These are phyloP conservation scores for Suhomyces yuchorum DNA, from an alignment of 1,139 yeast species.

Conservation along the genomic window DNA sequence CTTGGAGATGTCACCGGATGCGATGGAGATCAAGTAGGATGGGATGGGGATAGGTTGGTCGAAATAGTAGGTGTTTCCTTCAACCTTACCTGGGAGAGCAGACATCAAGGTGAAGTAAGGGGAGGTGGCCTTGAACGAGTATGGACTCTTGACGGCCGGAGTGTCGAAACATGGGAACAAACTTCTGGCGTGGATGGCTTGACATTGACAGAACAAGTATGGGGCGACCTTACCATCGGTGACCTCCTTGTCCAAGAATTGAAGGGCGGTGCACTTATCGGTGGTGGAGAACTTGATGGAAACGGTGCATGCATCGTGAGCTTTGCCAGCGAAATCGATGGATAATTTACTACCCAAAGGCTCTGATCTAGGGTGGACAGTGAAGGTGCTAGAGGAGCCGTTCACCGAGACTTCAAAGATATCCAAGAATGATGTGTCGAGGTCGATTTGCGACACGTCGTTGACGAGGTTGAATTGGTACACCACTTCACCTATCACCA, in stretches of 20 bases:
- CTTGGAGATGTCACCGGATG: slow-evolving; percentile 74
- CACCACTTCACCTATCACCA: slow-evolving; percentile 57
- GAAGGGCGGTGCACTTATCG: slow-evolving; percentile 76
- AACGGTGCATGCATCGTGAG: slow-evolving; percentile 31
- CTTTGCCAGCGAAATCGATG: slow-evolving; percentile 27
- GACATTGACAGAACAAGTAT: slow-evolving; percentile 86
- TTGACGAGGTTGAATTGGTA: slow-evolving; percentile 39
- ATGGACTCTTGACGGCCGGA: slow-evolving; percentile 76
- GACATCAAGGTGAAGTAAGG: slow-evolving; percentile 70
- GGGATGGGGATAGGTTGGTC: slow-evolving; percentile 85
- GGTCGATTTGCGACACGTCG: slow-evolving; percentile 39
- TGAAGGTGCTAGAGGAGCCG: slow-evolving; percentile 33
- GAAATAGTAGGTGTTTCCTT: slow-evolving; percentile 50
- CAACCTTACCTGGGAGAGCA: slow-evolving; percentile 49
- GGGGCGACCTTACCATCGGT: slow-evolving; percentile 77
- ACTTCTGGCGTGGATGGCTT: slow-evolving; percentile 88
- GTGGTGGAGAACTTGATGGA: slow-evolving; percentile 66
- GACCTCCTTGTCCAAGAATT: slow-evolving; percentile 76
- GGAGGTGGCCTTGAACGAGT: slow-evolving; percentile 61
- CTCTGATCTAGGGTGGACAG: slow-evolving; percentile 52
- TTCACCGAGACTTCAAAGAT: slow-evolving; percentile 53
- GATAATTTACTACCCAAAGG: slow-evolving; percentile 69
- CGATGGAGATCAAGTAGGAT: slow-evolving; percentile 79
- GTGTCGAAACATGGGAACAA: slow-evolving; percentile 91
- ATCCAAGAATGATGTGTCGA: slow-evolving; percentile 71